These are phyloP conservation scores for Rosellinia necatrix DNA, from an alignment of 2,329 filamentous ascomycete species.

Conservation along the genomic window DNA sequence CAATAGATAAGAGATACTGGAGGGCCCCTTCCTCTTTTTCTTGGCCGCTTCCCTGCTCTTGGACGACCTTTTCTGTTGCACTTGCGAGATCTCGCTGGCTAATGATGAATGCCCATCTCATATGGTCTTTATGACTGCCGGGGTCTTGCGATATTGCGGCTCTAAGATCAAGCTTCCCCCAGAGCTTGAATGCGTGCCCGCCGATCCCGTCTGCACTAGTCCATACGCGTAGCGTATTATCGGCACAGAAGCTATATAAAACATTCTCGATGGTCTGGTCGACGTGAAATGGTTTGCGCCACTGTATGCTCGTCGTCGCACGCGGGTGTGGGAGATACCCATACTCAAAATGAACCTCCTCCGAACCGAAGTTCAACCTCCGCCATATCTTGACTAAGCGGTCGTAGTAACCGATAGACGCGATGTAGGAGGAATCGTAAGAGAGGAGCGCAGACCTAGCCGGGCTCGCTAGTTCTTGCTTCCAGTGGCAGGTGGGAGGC, in stretches of 20 bases:
- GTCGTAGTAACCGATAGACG: slow-evolving; percentile 78
- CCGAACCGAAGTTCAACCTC: slow-evolving; percentile 78
- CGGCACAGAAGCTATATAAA: slow-evolving; percentile 85
- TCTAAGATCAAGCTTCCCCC: slow-evolving; percentile 78
- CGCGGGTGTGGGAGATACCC: slow-evolving; percentile 86
- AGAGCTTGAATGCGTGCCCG: slow-evolving; percentile 74
- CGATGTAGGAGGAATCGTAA: slow-evolving; percentile 85
- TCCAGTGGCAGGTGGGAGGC: slow-evolving; percentile 69
- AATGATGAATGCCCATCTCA: slow-evolving; percentile 78
- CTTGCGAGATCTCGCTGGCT: slow-evolving; percentile 79
- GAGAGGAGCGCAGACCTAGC: slow-evolving; percentile 79
- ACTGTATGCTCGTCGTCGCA: slow-evolving; percentile 80
- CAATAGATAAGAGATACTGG: slow-evolving; percentile 83
- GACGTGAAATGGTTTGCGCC: slow-evolving; percentile 77
- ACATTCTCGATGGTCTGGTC: slow-evolving; percentile 85
- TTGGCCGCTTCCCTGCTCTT: slow-evolving; percentile 58
- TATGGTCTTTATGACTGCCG: slow-evolving; percentile 37
- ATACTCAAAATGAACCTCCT: slow-evolving; percentile 87
- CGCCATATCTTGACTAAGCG: slow-evolving; percentile 92
- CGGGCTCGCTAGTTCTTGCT: slow-evolving; percentile 71
- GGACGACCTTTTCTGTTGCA: slow-evolving; percentile 77
- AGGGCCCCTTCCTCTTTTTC: slow-evolving; percentile 72
- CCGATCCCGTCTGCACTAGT: slow-evolving; percentile 73
- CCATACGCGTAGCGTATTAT: slow-evolving; percentile 84
- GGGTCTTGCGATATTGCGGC: slow-evolving; percentile 64